Conservation (phyloP, 2,329 filamentous ascomycete genomes). For the Tolypocladium ophioglossoides region DNA sequence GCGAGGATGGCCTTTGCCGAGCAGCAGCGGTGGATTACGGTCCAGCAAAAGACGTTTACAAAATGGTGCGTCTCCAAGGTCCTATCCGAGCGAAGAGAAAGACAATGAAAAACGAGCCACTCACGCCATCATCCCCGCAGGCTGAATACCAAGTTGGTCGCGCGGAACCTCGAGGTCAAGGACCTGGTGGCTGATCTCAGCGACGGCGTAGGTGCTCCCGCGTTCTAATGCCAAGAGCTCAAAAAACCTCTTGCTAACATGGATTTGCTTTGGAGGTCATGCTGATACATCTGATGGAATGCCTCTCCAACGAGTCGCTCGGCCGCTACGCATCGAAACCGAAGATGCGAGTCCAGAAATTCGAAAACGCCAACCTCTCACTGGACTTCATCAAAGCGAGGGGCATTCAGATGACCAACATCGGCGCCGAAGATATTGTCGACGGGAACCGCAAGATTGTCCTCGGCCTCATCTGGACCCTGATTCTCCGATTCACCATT, state of each 20-base stretch:
- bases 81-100: background rate
- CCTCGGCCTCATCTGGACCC: slow-evolving; percentile 91
- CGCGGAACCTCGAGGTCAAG: slow-evolving; percentile 66
- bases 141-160: slow-evolving; percentile 91
- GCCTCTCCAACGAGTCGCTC: slow-evolving; percentile 86
- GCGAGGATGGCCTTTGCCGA: slow-evolving; percentile 53
- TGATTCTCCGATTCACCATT: slow-evolving; percentile 96
- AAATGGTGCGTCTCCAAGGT: slow-evolving; percentile 53
- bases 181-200: slow-evolving; percentile 84
- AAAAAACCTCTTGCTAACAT: background rate
- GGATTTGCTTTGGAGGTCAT: slow-evolving; percentile 51
- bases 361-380: slow-evolving; percentile 95
- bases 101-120: background rate
- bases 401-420: slow-evolving; percentile 96
- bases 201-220: slow-evolving; percentile 63
- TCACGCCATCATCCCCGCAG: slow-evolving; percentile 30
- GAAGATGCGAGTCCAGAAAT: slow-evolving; percentile 89
- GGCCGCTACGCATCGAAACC: slow-evolving; percentile 95
- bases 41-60: slow-evolving; percentile 98
- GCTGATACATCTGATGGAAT: slow-evolving; percentile 94
- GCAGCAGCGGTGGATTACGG: slow-evolving; percentile 60
- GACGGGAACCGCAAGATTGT: slow-evolving; percentile 98
- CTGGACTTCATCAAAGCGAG: slow-evolving; percentile 86
- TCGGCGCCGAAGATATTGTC: slow-evolving; percentile 95
- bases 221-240: background rate